Evolutionary conservation across 345 rosid species (phyloP).

Genomic region (Dipteronia sinensis): DNA sequence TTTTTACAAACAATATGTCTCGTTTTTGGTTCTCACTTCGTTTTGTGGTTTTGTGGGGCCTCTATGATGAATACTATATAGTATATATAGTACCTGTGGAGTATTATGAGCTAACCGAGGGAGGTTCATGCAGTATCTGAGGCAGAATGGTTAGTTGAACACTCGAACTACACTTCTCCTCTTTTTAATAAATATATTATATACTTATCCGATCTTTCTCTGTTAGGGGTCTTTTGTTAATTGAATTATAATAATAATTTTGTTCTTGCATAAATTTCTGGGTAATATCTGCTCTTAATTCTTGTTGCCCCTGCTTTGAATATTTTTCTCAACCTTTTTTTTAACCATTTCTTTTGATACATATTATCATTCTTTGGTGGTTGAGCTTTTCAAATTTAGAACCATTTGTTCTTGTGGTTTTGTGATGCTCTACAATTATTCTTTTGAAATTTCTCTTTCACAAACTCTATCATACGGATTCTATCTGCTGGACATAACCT

Average conservation of each 20-base stretch:
- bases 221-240: not conserved
- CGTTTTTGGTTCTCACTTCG: not conserved
- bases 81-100: not conserved
- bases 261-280: not conserved
- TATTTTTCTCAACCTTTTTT: not conserved
- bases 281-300: not conserved
- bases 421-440: not conserved
- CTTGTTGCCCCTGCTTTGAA: constrained; percentile 6
- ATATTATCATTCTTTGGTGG: not conserved
- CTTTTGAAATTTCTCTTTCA: not conserved
- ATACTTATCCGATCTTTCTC: not conserved
- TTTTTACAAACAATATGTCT: not conserved
- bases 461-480: not conserved
- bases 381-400: not conserved
- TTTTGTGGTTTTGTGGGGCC: not conserved
- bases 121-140: constrained; percentile 20
- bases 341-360: not conserved
- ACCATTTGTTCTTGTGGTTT: not conserved
- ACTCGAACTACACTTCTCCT: not conserved
- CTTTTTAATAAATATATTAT: not conserved
- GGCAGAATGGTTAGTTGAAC: not conserved
- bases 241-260: not conserved
- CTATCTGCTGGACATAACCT: not conserved
- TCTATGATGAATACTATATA: not conserved
- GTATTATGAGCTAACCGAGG: constrained; percentile 14